Conservation (phyloP, 1,139 yeast genomes). For the Waltiozyma sp. region DNA sequence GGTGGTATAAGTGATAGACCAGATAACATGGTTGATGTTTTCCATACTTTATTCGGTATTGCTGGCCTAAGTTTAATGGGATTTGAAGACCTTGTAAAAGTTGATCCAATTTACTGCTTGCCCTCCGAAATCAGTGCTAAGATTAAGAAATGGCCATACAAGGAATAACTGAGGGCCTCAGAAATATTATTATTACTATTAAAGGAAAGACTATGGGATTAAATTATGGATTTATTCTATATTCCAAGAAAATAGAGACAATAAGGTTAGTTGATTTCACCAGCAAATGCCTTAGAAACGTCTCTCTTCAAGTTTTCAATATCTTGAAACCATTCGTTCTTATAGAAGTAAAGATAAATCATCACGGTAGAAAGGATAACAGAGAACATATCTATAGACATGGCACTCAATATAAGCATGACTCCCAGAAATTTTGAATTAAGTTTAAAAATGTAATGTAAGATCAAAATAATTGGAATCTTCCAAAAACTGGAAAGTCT, state of each 20-base stretch:
- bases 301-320: neutral
- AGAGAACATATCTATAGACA: constrained; percentile 15
- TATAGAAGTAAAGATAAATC: constrained; percentile 1
- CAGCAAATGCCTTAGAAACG: neutral
- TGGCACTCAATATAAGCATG: constrained; percentile 8
- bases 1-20: constrained; percentile 94
- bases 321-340: constrained; percentile 5
- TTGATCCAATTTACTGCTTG: constrained; percentile 85
- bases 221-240: neutral
- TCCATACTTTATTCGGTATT: constrained; percentile 83
- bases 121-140: constrained; percentile 41
- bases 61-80: constrained; percentile 77
- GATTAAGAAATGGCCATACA: constrained; percentile 37
- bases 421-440: constrained; percentile 7
- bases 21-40: constrained; percentile 86
- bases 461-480: constrained; percentile 8
- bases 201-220: too few species aligned
- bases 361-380: constrained; percentile 1
- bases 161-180: neutral
- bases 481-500: constrained; percentile 13
- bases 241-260: too few species aligned
- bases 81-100: constrained; percentile 38
- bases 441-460: constrained; percentile 5
- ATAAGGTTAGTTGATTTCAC: neutral
- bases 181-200: neutral